These are phyloP conservation scores for Perilla frutescens DNA, from an alignment of 257 asterid species.

Conservation along the genomic window DNA sequence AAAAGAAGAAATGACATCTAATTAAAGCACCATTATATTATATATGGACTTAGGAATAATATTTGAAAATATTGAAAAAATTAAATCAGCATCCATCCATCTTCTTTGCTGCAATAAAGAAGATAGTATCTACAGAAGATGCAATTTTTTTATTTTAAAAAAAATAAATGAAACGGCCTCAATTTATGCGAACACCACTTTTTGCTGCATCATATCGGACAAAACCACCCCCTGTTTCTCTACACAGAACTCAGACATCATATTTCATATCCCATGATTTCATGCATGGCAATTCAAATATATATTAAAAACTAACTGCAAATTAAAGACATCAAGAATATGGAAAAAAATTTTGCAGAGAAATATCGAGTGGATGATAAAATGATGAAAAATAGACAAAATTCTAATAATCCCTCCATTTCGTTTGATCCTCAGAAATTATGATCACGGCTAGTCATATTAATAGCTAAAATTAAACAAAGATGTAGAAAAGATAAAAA, in stretches of 20 bases:
- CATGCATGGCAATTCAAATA: slow-evolving; percentile 23
- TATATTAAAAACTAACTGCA: neutral
- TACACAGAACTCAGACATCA: slow-evolving; percentile 3
- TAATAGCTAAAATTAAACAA: slow-evolving; percentile 40
- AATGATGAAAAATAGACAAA: slow-evolving; percentile 7
- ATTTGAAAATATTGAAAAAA: neutral
- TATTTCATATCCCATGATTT: neutral
- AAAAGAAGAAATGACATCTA: slow-evolving; percentile 31
- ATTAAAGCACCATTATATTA: slow-evolving; percentile 20
- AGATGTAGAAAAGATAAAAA: slow-evolving; percentile 35
- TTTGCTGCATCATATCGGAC: slow-evolving; percentile 64
- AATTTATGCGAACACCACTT: slow-evolving; percentile 37
- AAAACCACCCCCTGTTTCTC: slow-evolving; percentile 37
- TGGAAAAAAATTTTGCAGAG: neutral
- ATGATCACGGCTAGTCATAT: slow-evolving; percentile 44
- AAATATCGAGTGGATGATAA: neutral
- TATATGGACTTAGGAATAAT: slow-evolving; percentile 16
- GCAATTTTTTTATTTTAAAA: neutral
- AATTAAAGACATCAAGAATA: neutral
- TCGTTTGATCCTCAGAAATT: slow-evolving; percentile 35
- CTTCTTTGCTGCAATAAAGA: slow-evolving; percentile 34
- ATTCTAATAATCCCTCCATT: slow-evolving; percentile 38
- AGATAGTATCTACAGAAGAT: slow-evolving; percentile 32
- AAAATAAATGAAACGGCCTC: slow-evolving; percentile 24
- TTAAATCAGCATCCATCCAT: slow-evolving; percentile 1